Conservation (phyloP, 2,329 filamentous ascomycete genomes). For the Alternaria rosae region DNA sequence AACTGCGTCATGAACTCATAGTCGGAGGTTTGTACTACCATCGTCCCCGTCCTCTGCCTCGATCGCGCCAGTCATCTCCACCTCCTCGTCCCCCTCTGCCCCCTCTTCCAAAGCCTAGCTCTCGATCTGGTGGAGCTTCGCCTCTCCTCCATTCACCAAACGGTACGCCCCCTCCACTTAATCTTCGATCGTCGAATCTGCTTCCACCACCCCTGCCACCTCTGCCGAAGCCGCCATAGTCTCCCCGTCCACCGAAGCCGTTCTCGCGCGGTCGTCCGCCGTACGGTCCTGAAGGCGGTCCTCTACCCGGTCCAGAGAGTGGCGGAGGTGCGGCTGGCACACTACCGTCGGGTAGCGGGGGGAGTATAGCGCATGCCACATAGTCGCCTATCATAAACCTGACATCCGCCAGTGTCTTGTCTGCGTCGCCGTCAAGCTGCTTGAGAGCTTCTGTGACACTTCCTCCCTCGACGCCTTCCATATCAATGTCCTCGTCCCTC, state of each 20-base stretch:
- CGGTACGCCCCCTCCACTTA: slow-evolving; percentile 54
- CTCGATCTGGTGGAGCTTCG: slow-evolving; percentile 65
- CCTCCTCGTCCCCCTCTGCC: slow-evolving; percentile 51
- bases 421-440: slow-evolving; percentile 65
- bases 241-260: slow-evolving; percentile 44
- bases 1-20: rapidly evolving
- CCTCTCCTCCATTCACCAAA: slow-evolving; percentile 72
- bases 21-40: slow-evolving; percentile 28
- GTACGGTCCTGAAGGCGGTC: slow-evolving; percentile 37
- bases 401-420: slow-evolving; percentile 77
- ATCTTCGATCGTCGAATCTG: slow-evolving; percentile 46
- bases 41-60: slow-evolving; percentile 42
- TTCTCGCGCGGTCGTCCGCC: slow-evolving; percentile 41
- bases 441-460: slow-evolving; percentile 46
- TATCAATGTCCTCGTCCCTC: slow-evolving; percentile 28
- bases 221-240: slow-evolving; percentile 36
- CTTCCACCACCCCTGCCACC: slow-evolving; percentile 50
- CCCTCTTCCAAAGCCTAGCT: slow-evolving; percentile 36
- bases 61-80: slow-evolving; percentile 40
- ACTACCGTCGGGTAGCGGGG: slow-evolving; percentile 75
- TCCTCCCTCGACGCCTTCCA: slow-evolving; percentile 18
- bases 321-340: slow-evolving; percentile 69
- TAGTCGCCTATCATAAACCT: slow-evolving; percentile 91
- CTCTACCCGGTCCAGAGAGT: slow-evolving; percentile 44
- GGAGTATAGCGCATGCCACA: slow-evolving; percentile 80